Evolutionary conservation across 257 asterid genomes (phyloP).

Genomic region (Capsicum chinense): DNA sequence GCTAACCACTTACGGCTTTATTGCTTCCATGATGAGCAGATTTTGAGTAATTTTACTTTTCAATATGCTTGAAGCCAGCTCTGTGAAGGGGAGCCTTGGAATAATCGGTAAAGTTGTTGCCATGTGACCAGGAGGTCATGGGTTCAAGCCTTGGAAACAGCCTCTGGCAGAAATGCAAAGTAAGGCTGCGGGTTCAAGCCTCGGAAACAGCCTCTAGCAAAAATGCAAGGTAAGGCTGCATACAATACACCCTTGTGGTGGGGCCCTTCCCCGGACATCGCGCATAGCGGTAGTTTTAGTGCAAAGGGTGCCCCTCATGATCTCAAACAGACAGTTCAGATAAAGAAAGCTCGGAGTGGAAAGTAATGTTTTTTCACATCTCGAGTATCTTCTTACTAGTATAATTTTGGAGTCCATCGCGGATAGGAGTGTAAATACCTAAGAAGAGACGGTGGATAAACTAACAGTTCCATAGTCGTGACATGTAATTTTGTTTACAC

Average conservation of each 20-base stretch:
- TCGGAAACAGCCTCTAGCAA: too few species aligned
- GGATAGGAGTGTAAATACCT: conserved; percentile 11
- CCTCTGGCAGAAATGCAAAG: too few species aligned
- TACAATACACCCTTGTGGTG: too few species aligned
- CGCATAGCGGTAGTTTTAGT: too few species aligned
- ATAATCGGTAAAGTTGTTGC: too few species aligned
- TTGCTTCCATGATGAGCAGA: background rate
- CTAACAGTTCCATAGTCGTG: background rate
- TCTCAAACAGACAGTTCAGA: background rate
- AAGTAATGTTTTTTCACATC: background rate
- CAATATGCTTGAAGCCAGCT: background rate
- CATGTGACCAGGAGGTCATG: too few species aligned
- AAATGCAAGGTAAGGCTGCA: too few species aligned
- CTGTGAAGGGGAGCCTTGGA: background rate
- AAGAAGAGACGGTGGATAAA: background rate
- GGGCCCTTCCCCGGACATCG: too few species aligned
- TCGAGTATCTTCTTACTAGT: background rate
- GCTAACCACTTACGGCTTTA: background rate
- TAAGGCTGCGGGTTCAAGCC: too few species aligned
- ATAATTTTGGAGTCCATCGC: background rate
- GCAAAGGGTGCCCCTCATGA: background rate
- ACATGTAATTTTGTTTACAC: background rate
- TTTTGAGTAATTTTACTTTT: background rate
- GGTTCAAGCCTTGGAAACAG: too few species aligned
- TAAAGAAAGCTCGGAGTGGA: background rate